Base-by-base conservation (phyloP, 208 protist species). In the Acanthamoeba lenticulata region DNA sequence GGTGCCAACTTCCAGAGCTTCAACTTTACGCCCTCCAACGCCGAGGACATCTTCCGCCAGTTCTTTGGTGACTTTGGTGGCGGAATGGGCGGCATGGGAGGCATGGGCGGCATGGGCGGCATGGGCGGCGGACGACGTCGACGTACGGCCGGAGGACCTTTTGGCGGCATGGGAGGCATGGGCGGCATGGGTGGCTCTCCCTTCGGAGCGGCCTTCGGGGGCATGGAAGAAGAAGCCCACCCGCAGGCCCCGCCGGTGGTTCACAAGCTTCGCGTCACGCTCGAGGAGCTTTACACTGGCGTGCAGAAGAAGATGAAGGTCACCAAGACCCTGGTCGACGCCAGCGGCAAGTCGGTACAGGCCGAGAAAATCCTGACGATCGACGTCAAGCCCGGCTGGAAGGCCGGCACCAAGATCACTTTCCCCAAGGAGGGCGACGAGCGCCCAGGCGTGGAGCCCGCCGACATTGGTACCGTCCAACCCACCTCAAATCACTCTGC, bases 401-500 rank as follows among this genome's bases (percentile, higher is more conserved):
- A 99, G 97, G 98, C 97, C 91, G 98, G 99, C 44, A 99, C 98
- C 29, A 99, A 99, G 96, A 97, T 99, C 42, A 98, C 98, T 47
- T 99, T 99, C 92, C 34, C 57, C 7, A 77, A 96, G 32, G 79
- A 88, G 72, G 97, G 97, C 34, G 97, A 98, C 94, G 93, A 97
- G 77, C 11, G 60, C 3, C 65, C 72, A 0, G 94, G 92, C 21
- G 98, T 98, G 88, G 97, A 98, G 47, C 96, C 99, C 49, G 98
- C 98, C 15, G 98, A 99, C 94, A 97, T 99, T 96, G 24, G 69
- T 81, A 74, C 65, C 21, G 95, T 96, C 44, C 57, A 32, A 44
- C 7, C 15, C 74, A 57, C 0, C 27, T 1, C 47, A 29, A 45
- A 44, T 9, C 67, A 45, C 0, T 79, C 15, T 60, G 52, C 52